Evolutionary conservation across 371 early-diverging fungal genomes (phyloP), one percentile per base, ranked within the genome.

Genomic region (Parasitella parasitica): DNA sequence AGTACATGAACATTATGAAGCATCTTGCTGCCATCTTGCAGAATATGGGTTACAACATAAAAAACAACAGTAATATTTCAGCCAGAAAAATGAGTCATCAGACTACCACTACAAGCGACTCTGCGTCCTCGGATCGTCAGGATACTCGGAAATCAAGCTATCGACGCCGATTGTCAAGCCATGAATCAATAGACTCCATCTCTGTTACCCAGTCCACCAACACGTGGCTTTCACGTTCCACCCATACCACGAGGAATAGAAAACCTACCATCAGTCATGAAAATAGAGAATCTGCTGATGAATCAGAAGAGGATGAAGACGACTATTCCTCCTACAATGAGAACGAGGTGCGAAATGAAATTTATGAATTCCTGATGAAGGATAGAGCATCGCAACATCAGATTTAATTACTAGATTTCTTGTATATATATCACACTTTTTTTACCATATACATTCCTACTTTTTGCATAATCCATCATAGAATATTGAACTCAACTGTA

Each of bases 1-100:
- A 77, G 30, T 81, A 77, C 27, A 58, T 71, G 28, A 75, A 72
- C 18, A 73, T 78, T 30, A 78, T 81, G 79, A 77, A 75, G 43
- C 77, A 76, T 50, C 48, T 81, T 12, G 82, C 77, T 0, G 77
- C 70, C 35, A 77, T 81, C 27, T 57, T 81, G n/a, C 62, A 73
- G 32, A 64, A 73, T 28, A 75, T 81, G 77, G 82, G 77, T 6
- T 76, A 77, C 16, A 69, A 46, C 13, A 61, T 58, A 22, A 70
- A 69, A 16, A 55, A 65, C 26, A 24, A 26, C 38, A 43, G 37
- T 34, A 36, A 37, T n/a, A 51, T 27, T 48, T 37, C 32, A 52
- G 30, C 43, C 16, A 48, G 54, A 30, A 54, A 24, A 48, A 15
- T 27, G 20, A 57, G 24, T 36, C 57, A 63, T 24, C 32, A 63